A percentile compares a stretch with the other conserved stretches of the same genome.
These are phyloP conservation scores for Aspergillus sp. DNA, from an alignment of 2,329 filamentous ascomycete genomes.

Conservation along the genomic window DNA sequence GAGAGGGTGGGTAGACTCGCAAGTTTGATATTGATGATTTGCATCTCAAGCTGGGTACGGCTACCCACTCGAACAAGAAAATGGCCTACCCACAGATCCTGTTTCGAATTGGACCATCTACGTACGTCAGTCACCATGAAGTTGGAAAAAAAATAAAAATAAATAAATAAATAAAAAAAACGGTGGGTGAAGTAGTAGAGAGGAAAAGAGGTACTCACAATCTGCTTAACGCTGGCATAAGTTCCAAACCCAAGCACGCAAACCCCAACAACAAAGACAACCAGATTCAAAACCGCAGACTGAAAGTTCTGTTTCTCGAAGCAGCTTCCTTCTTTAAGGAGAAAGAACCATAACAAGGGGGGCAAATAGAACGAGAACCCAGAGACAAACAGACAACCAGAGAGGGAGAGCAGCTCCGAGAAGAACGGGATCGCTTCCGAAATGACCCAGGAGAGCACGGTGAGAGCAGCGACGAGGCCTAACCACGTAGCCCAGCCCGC, in stretches of 20 bases:
- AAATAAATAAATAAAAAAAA: no score
- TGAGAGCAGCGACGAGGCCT: conserved; percentile 49
- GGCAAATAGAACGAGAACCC: conserved; percentile 80
- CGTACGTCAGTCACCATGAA: no score
- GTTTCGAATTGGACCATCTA: no score
- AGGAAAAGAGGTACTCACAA: conserved; percentile 27
- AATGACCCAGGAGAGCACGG: conserved; percentile 80
- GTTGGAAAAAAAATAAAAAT: no score
- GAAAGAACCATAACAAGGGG: conserved; percentile 42
- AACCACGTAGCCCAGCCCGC: conserved; percentile 39
- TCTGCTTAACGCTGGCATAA: conserved; percentile 59
- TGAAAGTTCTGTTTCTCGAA: conserved; percentile 47
- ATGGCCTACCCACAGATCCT: no score
- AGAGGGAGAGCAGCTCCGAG: conserved; percentile 56
- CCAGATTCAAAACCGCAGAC: conserved; percentile 61
- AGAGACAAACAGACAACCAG: conserved; percentile 71
- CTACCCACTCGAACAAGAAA: no score
- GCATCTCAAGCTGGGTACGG: no score
- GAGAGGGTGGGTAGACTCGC: no score
- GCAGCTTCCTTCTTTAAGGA: conserved; percentile 28
- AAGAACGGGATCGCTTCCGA: conserved; percentile 86
- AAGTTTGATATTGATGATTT: no score
- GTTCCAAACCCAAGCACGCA: conserved; percentile 76
- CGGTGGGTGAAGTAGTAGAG: not conserved
- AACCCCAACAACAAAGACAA: conserved; percentile 70